These are phyloP conservation scores for Candida suzukii DNA, from an alignment of 805 yeast genomes.

Conservation along the genomic window DNA sequence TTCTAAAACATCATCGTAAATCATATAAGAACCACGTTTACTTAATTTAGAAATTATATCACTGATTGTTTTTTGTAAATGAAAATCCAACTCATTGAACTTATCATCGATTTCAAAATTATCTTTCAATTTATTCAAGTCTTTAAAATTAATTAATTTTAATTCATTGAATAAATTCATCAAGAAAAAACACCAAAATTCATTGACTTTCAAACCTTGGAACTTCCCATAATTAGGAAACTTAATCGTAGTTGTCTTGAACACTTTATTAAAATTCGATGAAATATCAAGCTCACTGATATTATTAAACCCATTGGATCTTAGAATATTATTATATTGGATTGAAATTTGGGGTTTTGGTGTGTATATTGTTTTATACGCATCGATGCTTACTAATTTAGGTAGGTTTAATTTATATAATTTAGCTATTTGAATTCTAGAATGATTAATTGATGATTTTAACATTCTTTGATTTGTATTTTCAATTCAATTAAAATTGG, in stretches of 20 bases:
- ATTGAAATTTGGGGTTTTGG: conserved; percentile 46
- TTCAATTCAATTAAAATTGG: too few relatives aligned
- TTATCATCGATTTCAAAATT: too few relatives aligned
- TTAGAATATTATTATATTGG: conserved; percentile 46
- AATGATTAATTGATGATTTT: too few relatives aligned
- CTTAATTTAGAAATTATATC: conserved; percentile 43
- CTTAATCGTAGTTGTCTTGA: conserved; percentile 26
- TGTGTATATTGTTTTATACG: conserved; percentile 57
- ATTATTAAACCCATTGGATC: conserved; percentile 38
- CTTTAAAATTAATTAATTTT: too few relatives aligned
- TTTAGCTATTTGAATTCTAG: too few relatives aligned
- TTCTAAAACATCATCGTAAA: conserved; percentile 47
- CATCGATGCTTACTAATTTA: conserved; percentile 54
- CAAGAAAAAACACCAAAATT: conserved; percentile 58
- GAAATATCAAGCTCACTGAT: neutral
- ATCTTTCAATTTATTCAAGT: too few relatives aligned
- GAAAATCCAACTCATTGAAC: too few relatives aligned
- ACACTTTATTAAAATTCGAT: too few relatives aligned
- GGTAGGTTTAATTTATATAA: conserved; percentile 22
- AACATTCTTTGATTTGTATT: too few relatives aligned
- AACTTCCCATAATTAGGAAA: conserved; percentile 62
- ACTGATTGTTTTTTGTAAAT: conserved; percentile 34
- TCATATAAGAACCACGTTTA: conserved; percentile 42
- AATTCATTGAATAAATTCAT: conserved; percentile 30
- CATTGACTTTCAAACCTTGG: conserved; percentile 22